Base-by-base conservation (phyloP, 805 yeast genomes). In the Starmerella lactis-condensi region DNA sequence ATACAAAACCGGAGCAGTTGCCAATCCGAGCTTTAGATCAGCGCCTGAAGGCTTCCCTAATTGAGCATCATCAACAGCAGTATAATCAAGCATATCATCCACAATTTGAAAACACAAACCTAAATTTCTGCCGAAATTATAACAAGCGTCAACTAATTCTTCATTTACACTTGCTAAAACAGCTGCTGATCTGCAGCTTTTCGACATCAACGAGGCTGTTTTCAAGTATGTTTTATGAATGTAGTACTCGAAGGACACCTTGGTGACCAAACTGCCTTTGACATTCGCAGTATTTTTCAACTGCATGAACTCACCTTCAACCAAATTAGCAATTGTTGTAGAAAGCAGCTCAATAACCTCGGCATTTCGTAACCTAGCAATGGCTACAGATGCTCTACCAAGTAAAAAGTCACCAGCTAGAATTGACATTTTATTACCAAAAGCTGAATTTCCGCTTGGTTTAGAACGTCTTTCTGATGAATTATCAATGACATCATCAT, bases 291-390 rank as follows among this genome's bases (percentile, higher is more conserved):
- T 81, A 56, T 89, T 89, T 45, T 85, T 83, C 60, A 89, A 67
- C 58, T 89, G 98, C 96, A 89, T 89, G 52, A 89, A 85, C 57
- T 89, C 98, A 30, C 98, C 98, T 57, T 89, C 98, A 1, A 89
- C 96, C 37, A 89, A 63, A 51, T 89, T 89, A 9, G 96, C 98
- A 50, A 89, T 89, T 20, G 94, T 76, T 10, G 94, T 85, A 3
- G 95, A 82, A 60, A 89, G 69, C 38, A 89, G 63, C 58, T 89
- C 98, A 36, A 82, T 83, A 28, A 89, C 98, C 58, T 89, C 96
- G n/a, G 94, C 85, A 52, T 89, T 85, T 49, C 95, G 64, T 30
- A 89, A 58, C 38, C 98, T 62, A 9, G 95, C 91, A 41, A 89
- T 73, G 2, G 94, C 83, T 7, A 89, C 95, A 0, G 96, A 83